Base-by-base conservation (phyloP, 345 rosid species). In the Ricinus communis region DNA sequence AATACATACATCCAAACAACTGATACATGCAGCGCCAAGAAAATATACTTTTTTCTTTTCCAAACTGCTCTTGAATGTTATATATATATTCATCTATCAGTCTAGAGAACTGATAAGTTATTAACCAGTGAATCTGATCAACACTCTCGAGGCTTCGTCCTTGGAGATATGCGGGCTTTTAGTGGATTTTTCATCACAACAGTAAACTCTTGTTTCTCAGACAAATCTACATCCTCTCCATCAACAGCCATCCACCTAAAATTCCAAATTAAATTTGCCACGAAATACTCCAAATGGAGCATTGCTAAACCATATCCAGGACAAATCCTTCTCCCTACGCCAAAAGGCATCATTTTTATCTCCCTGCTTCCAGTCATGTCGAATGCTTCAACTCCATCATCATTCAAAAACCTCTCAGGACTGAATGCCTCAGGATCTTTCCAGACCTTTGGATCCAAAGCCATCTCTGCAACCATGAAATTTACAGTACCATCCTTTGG, bases 261-360 rank as follows among this genome's bases (percentile, higher is more conserved):
- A 16, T 22, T 69, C 45, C 63, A 41, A 19, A 69, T 2, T 49
- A 69, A 45, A 69, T 69, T 69, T 16, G 72, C 65, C 40, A 69
- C 55, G 27, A 56, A 69, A 45, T 57, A 45, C 54, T 69, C 54
- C 64, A 69, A 13, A 45, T 69, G 72, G 4, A 57, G 64, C 53
- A 69, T 69, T 8, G 64, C 72, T 16, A 69, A 57, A 11, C 28
- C 64, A 59, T 18, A 22, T 9, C 36, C 74, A 30, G 74, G 74
- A 28, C 74, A 70, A 0, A 70, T 59, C 14, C 74, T 70, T 45
- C 74, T 60, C 1, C 74, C 74, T 10, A n/a, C 74, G 0, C 74
- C 66, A 33, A 70, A 70, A 0, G 74, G 74, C 66, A 70, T 70
- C 74, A 70, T 70, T 28, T 70, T 70, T 1, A 70, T 70, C 73